Percentiles rank a stretch among this genome's conserved stretches.
phyloP scores from a whole-genome alignment of 164 flowering plant genomes.

The Tetracentron sinense region DNA sequence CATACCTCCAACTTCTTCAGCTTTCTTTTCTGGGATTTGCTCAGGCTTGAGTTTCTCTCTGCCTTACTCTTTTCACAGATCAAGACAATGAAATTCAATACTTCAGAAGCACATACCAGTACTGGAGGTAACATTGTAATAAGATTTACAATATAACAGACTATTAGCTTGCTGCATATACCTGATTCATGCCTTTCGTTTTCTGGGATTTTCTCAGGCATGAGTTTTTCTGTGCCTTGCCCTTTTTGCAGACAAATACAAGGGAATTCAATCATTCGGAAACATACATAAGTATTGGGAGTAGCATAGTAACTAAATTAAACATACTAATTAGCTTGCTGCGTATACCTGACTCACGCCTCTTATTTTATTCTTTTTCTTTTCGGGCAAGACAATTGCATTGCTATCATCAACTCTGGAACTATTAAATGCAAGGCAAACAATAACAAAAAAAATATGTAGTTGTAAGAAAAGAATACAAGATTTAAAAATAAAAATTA shows the following conservation, averaged over 20 bases:
- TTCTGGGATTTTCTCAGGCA: slow-evolving; percentile 59
- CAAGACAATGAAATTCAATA: slow-evolving; percentile 7
- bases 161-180: not conserved
- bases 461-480: not conserved
- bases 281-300: not conserved
- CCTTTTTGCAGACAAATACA: slow-evolving; percentile 16
- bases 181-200: not conserved
- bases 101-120: not conserved
- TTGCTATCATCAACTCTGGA: slow-evolving; percentile 43
- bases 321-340: not conserved
- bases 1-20: slow-evolving; percentile 69
- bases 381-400: slow-evolving; percentile 40
- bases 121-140: not conserved
- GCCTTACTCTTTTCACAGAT: slow-evolving; percentile 12
- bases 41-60: slow-evolving; percentile 25
- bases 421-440: slow-evolving; percentile 4
- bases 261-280: not conserved
- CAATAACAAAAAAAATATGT: not conserved
- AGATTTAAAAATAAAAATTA: too few species aligned
- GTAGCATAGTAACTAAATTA: not conserved
- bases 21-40: slow-evolving; percentile 71
- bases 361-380: slow-evolving; percentile 36
- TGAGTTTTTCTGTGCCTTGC: slow-evolving; percentile 10
- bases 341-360: slow-evolving; percentile 31
- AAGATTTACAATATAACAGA: not conserved